Conservation (phyloP, 257 asterid genomes). For the Solanum gracilifrons region DNA sequence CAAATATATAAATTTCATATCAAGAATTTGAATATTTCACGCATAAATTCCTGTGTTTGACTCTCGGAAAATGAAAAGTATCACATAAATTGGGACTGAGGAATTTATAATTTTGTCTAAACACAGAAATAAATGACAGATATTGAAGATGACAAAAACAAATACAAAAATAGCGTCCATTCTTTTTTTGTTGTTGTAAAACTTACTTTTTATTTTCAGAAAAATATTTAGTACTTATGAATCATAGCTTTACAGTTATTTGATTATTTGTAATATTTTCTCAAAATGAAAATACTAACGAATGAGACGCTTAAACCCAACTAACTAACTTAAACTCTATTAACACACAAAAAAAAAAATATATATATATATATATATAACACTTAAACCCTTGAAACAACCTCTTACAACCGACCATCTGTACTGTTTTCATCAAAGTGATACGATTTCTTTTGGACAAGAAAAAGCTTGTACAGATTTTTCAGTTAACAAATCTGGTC, state of each 20-base stretch:
- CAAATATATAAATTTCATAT: no score
- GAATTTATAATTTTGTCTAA: not conserved
- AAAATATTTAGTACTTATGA: not conserved
- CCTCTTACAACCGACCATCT: not conserved
- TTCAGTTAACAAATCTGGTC: not conserved
- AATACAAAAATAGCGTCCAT: not conserved
- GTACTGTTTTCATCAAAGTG: not conserved
- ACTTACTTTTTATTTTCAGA: not conserved
- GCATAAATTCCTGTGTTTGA: no score
- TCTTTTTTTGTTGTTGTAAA: not conserved
- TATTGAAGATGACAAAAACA: not conserved
- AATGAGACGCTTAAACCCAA: not conserved
- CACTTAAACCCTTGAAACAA: not conserved
- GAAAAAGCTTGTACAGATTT: not conserved
- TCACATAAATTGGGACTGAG: no score
- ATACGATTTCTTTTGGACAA: not conserved
- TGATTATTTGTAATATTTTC: not conserved
- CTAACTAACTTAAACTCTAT: no score
- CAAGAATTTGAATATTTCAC: no score
- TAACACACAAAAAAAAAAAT: no score
- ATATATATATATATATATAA: no score
- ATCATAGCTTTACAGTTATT: not conserved
- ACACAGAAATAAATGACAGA: not conserved
- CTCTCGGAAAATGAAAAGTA: no score
- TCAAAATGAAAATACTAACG: not conserved